Base-by-base conservation (phyloP, 768 basidiomycete genomes). In the Hirschioporus abietinus region DNA sequence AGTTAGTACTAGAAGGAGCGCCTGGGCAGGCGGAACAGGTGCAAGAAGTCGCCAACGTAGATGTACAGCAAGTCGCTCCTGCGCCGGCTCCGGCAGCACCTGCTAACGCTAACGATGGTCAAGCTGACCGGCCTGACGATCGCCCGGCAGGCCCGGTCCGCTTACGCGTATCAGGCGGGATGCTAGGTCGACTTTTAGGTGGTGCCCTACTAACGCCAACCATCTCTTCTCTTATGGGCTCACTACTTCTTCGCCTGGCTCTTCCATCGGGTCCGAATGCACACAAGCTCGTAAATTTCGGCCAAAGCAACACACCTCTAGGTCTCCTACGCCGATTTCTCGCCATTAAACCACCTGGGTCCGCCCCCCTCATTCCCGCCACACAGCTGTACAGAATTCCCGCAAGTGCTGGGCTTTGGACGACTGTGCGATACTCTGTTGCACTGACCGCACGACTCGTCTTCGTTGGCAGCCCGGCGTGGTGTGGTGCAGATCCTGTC, bases 141-240 rank as follows among this genome's bases (percentile, higher is more conserved):
- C 84, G 87, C 70, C 83, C 84, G 68, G 26, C 23, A 10, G 52
- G 25, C 52, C 27, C 62, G 23, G 57, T 36, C n/a, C 82, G 85
- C 58, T 83, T 90, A 64, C 81, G 83, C 58, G 77, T 87, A 69
- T 84, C 85, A 23, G 81, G 84, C 20, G 79, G 84, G 20, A 86
- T 88, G 0, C 72, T 91, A 3, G 91, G 90, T 0, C 84, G 90
- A 15, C 78, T 85, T 70, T 75, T 93, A 61, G 88, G 87, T 24
- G 90, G 91, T 3, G 89, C 91, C 0, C 76, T 93, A 20, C 76
- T 88, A 66, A 80, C 90, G 63, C 91, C 91, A 0, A 82, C 82
- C 8, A 85, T 93, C 69, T 83, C 91, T 24, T 85, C 78, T 61
- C 70, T 79, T 60, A 90, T 91, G 89, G 91, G 91, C 0, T 71